Evolutionary conservation across 176 grass and related monocot genomes (phyloP), one percentile per base, ranked within the genome.

Genomic region (Phyllostachys edulis): DNA sequence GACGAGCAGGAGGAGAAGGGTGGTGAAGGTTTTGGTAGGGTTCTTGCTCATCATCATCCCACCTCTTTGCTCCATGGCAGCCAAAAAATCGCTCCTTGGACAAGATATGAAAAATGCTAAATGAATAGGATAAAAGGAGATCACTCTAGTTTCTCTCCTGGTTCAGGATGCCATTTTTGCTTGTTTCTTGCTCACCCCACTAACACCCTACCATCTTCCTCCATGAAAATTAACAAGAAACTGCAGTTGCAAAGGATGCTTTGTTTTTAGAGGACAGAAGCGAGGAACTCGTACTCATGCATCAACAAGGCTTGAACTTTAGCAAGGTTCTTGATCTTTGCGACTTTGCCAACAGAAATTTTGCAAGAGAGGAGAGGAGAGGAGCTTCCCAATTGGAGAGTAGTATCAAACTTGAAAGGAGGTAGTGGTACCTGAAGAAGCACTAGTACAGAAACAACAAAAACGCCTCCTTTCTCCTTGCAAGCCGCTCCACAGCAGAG

Each of bases 11-110:
- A 91, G 55, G 24, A 91, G 32, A 9, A 32, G 42, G 15, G 62
- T 12, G 67, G 74, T 14, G 68, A 88, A 84, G 91, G 81, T 89
- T 96, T 91, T 99, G 76, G 76, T 67, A 90, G 90, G 93, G 88
- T 94, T 96, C 89, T 89, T 88, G 75, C 45, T 23, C 47, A 24
- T 34, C 42, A 71, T 49, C 29, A 73, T 80, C 79, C 74, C 24
- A 38, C 6, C 67, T 73, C 57, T n/a, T 41, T 1, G 11, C 64
- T 77, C 93, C 88, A 90, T 92, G 80, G 39, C 46, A 2, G 41
- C 14, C 36, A 37, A 9, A 15, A 80, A 82, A 9, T 29, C 41
- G 1, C 29, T 72, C 21, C 17, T 59, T 42, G 27, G 27, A 10
- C 6, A 12, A 60, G 70, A 41, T 24, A 34, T 0, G 5, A 10